Conservation (phyloP, 2,329 filamentous ascomycete species). For the Cercospora zeina region DNA sequence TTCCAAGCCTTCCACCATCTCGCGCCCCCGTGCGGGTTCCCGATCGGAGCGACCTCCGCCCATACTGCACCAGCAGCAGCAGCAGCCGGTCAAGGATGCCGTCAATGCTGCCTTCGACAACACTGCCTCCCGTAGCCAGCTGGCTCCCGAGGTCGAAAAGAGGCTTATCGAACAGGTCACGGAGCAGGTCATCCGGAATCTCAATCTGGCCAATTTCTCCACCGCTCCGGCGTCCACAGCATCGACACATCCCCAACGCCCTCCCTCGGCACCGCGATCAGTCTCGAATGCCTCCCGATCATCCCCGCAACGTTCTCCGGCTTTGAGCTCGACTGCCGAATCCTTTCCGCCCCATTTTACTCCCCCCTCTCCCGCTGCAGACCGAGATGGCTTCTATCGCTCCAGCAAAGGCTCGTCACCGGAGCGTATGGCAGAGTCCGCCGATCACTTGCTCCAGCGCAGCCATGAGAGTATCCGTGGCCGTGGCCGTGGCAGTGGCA, state of each 20-base stretch:
- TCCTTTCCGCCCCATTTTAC: constrained; percentile 55
- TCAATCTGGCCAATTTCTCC: constrained; percentile 33
- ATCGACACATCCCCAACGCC: constrained; percentile 36
- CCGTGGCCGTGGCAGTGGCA: constrained; percentile 20
- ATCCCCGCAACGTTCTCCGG: constrained; percentile 38
- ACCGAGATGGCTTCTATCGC: constrained; percentile 22
- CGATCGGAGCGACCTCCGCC: constrained; percentile 23
- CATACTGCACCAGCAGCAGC: constrained; percentile 32
- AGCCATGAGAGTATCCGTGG: constrained; percentile 29
- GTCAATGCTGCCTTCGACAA: constrained; percentile 58
- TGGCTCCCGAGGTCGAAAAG: constrained; percentile 62
- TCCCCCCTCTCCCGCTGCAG: constrained; percentile 53
- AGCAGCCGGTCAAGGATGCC: constrained; percentile 57
- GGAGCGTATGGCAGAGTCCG: constrained; percentile 33
- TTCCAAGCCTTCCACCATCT: constrained; percentile 3
- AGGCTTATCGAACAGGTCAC: constrained; percentile 61
- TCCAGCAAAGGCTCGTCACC: constrained; percentile 41
- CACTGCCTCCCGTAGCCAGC: constrained; percentile 50
- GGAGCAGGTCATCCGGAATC: constrained; percentile 53
- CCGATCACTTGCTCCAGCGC: constrained; percentile 25
- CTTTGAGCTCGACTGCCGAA: constrained; percentile 42
- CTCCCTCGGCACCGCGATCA: constrained; percentile 18
- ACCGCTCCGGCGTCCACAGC: constrained; percentile 25
- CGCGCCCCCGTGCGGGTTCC: constrained; percentile 23
- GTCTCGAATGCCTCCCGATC: constrained; percentile 39